A percentile compares a stretch with the other conserved stretches of the same genome.
These are phyloP conservation scores for Crithidia acanthocephali DNA, from an alignment of 208 protist genomes.

Conservation along the genomic window DNA sequence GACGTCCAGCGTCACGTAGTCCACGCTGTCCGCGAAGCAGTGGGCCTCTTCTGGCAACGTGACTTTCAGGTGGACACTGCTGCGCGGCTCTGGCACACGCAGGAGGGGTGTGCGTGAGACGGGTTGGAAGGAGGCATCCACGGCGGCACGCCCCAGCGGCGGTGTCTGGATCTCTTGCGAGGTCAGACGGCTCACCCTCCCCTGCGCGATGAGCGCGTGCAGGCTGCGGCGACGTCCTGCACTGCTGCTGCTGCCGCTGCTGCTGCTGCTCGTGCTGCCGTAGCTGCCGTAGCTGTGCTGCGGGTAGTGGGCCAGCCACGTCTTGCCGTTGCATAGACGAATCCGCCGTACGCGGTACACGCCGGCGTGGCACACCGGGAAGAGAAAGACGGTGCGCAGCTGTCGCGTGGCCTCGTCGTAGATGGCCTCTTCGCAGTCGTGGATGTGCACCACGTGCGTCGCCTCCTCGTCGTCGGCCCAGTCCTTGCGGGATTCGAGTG, in stretches of 20 bases:
- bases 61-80: slow-evolving; percentile 53
- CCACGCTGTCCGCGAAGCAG: slow-evolving; percentile 69
- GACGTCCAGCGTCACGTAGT: slow-evolving; percentile 59
- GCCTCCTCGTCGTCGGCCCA: slow-evolving; percentile 60
- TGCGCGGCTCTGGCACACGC: slow-evolving; percentile 57
- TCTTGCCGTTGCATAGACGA: slow-evolving; percentile 45
- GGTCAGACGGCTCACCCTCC: background rate
- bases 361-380: slow-evolving; percentile 67
- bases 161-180: slow-evolving; percentile 1
- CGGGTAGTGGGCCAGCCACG: slow-evolving; percentile 43
- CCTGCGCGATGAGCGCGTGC: background rate
- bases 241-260: background rate
- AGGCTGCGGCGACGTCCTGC: background rate
- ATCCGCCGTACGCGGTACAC: slow-evolving; percentile 62
- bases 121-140: slow-evolving; percentile 20
- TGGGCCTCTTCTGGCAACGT: slow-evolving; percentile 49
- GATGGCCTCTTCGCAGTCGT: slow-evolving; percentile 15
- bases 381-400: slow-evolving; percentile 46
- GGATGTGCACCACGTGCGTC: slow-evolving; percentile 62
- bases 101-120: slow-evolving; percentile 22
- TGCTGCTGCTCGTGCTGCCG: background rate
- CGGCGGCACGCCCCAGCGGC: background rate
- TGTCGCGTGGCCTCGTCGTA: slow-evolving; percentile 41
- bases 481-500: slow-evolving; percentile 75
- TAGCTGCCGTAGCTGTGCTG: background rate